Conservation (phyloP, 2,329 filamentous ascomycete genomes). For the Aspergillus candidus region DNA sequence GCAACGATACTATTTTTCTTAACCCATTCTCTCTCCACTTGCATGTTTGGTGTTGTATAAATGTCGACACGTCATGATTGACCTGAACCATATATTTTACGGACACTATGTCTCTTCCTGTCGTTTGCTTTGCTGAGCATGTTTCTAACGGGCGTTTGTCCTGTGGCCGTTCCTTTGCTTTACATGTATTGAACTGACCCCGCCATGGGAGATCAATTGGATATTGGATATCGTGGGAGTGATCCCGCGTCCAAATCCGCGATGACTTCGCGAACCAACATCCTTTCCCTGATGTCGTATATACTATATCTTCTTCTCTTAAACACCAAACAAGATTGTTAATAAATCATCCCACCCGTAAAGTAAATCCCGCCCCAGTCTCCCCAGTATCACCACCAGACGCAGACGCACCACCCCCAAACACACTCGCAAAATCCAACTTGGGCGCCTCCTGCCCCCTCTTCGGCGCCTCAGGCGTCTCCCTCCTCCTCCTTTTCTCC, state of each 20-base stretch:
- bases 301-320: no score
- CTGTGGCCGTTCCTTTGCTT: not conserved
- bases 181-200: not conserved
- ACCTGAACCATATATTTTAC: slow-evolving; percentile 1
- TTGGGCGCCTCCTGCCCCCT: slow-evolving; percentile 63
- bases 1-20: slow-evolving; percentile 14
- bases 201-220: no score
- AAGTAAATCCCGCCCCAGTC: slow-evolving; percentile 50
- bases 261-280: no score
- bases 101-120: not conserved
- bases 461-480: slow-evolving; percentile 76
- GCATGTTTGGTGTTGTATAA: slow-evolving; percentile 1
- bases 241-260: no score
- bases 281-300: no score
- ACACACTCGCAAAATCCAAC: slow-evolving; percentile 65
- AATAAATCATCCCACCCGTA: slow-evolving; percentile 51
- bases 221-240: no score
- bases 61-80: no score
- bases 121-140: no score
- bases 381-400: slow-evolving; percentile 60
- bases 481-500: slow-evolving; percentile 67
- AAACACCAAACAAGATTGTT: no score
- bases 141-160: no score
- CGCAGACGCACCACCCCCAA: slow-evolving; percentile 56
- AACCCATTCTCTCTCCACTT: not conserved